These are phyloP conservation scores for Daldinia childiae DNA, from an alignment of 495 filamentous ascomycete genomes.

Conservation along the genomic window DNA sequence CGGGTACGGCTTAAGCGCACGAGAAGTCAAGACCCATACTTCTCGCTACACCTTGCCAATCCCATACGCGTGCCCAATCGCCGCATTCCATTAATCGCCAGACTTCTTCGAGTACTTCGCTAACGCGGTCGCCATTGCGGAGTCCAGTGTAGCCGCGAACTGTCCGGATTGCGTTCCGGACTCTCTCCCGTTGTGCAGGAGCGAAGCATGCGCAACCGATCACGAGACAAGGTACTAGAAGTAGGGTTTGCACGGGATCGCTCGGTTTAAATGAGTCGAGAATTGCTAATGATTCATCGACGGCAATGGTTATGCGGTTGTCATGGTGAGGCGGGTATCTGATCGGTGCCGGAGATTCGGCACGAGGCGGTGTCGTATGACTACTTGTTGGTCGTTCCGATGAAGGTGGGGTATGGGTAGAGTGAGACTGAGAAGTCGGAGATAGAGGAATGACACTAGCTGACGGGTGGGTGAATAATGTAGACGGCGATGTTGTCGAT, in stretches of 20 bases:
- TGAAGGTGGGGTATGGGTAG: constrained; percentile 48
- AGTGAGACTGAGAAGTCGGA: constrained; percentile 54
- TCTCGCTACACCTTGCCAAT: constrained; percentile 86
- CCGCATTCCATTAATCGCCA: constrained; percentile 85
- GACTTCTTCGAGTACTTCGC: constrained; percentile 77
- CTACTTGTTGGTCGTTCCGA: constrained; percentile 34
- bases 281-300: constrained; percentile 77
- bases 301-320: constrained; percentile 74
- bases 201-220: constrained; percentile 88
- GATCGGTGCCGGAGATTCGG: constrained; percentile 61
- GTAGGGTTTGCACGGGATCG: constrained; percentile 73
- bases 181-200: constrained; percentile 70
- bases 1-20: constrained; percentile 47
- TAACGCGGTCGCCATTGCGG: constrained; percentile 80
- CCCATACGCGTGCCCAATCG: constrained; percentile 79
- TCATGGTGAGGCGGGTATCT: constrained; percentile 58
- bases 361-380: constrained; percentile 40
- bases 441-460: constrained; percentile 52
- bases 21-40: constrained; percentile 85
- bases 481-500: constrained; percentile 38
- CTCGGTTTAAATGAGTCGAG: constrained; percentile 67
- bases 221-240: constrained; percentile 88
- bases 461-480: constrained; percentile 36
- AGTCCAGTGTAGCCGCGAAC: constrained; percentile 82
- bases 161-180: constrained; percentile 72